Conservation (phyloP, 2,329 filamentous ascomycete genomes). For the Pseudofabraea citricarpa region DNA sequence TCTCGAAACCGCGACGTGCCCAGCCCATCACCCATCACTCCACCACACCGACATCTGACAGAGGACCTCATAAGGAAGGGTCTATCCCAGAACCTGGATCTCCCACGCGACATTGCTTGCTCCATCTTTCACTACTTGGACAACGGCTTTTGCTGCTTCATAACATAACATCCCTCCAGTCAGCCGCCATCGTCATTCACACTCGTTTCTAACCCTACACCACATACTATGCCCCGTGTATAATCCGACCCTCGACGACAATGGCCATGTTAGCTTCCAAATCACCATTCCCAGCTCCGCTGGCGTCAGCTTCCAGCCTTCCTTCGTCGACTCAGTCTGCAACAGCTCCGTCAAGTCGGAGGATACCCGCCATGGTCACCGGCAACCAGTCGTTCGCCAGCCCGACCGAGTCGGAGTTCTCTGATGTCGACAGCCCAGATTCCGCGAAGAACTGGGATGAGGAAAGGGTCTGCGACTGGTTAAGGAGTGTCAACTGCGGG, state of each 20-base stretch:
- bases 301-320: slow-evolving; percentile 41
- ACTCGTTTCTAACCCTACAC: not conserved
- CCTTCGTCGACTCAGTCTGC: slow-evolving; percentile 43
- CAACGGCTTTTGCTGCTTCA: too few relatives aligned
- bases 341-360: slow-evolving; percentile 47
- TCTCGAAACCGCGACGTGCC: not conserved
- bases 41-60: not conserved
- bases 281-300: slow-evolving; percentile 58
- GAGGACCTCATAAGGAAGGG: not conserved
- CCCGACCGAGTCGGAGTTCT: slow-evolving; percentile 90
- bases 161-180: too few relatives aligned
- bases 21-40: not conserved
- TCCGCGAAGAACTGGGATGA: slow-evolving; percentile 86
- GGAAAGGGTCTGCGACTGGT: slow-evolving; percentile 84
- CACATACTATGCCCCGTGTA: slow-evolving; percentile 11
- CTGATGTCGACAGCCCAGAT: slow-evolving; percentile 72
- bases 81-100: not conserved
- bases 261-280: slow-evolving; percentile 82
- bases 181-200: too few relatives aligned
- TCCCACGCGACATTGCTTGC: not conserved
- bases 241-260: slow-evolving; percentile 12
- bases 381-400: slow-evolving; percentile 59
- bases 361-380: slow-evolving; percentile 43
- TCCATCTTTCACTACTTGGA: not conserved
- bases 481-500: slow-evolving; percentile 84